Conservation (phyloP, 2,329 filamentous ascomycete species). For the Fusarium coffeatum region DNA sequence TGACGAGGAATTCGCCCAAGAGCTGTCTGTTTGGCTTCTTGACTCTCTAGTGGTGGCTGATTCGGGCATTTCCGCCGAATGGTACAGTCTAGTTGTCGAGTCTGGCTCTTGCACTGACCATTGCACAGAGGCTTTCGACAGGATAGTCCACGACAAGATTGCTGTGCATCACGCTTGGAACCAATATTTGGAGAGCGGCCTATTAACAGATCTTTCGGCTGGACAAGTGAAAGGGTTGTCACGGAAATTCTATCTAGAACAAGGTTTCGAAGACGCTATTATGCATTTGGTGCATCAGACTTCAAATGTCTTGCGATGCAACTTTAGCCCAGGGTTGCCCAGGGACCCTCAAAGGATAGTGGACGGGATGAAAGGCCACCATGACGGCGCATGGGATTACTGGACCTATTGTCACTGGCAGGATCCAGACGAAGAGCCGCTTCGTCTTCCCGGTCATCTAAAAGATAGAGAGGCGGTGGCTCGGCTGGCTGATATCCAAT, state of each 20-base stretch:
- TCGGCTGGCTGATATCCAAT: background rate
- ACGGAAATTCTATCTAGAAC: background rate
- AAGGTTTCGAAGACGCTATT: background rate
- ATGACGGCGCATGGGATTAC: too few relatives aligned
- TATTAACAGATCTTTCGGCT: too few relatives aligned
- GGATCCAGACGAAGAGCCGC: too few relatives aligned
- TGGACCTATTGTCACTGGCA: too few relatives aligned
- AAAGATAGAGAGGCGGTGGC: too few relatives aligned
- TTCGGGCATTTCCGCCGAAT: background rate
- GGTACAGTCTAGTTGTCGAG: slow-evolving; percentile 1
- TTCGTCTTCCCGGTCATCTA: too few relatives aligned
- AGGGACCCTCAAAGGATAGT: background rate
- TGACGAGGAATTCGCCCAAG: too few relatives aligned
- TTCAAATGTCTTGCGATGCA: background rate
- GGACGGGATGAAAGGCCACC: background rate
- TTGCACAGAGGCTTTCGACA: background rate
- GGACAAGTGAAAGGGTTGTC: background rate
- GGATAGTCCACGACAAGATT: background rate
- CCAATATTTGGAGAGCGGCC: background rate
- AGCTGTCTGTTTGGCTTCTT: too few relatives aligned
- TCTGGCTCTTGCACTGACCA: background rate
- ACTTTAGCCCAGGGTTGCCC: background rate
- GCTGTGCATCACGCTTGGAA: background rate
- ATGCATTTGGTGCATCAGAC: background rate
- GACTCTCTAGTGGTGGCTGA: background rate